Evolutionary conservation across 768 basidiomycete genomes (phyloP), one percentile per base, ranked within the genome.

Genomic region (Boletus patriciae): DNA sequence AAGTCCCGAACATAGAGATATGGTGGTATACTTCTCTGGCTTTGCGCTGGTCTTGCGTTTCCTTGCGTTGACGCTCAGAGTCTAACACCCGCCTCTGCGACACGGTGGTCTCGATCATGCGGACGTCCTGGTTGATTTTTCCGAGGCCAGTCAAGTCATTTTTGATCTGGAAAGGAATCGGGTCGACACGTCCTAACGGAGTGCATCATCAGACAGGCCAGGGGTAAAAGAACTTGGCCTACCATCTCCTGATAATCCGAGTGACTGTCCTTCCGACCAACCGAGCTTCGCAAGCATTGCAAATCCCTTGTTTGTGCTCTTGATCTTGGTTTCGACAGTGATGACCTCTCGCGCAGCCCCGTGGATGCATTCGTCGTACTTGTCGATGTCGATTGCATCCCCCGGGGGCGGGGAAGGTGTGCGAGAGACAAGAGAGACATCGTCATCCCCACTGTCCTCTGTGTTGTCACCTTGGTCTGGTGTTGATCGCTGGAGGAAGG

Each of bases 61-160:
- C 92, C 66, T 84, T 88, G 49, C 79, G 83, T 67, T 90, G 88
- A 36, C 89, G 81, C 69, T 93, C 92, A 3, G 91, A 91, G 64
- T 92, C 90, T 16, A 94, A 73, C 42, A 75, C 88, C 12, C 91
- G 85, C 31, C 92, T 83, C 63, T 90, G 88, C 9, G 90, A 87
- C 25, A 92, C 91, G 9, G 90, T 92, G 0, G 87, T 85, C 70
- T 92, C 90, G 45, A 92, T 88, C 85, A 92, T 87, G 40, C 84
- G 83, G 41, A 88, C 82, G 69, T 94, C 92, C 67, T 91, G 88
- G 52, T 71, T 87, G 5, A 78, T 78, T 68, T 92, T 93, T 16
- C 92, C 92, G 18, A 94, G 78, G 13, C 92, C 92, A 23, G 86
- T 90, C 42, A 82, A 76, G 65, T 93, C 92, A 37, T 78, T 79